These are phyloP conservation scores for Dendrobium nobile DNA, from an alignment of 106 monocot genomes.

Conservation along the genomic window DNA sequence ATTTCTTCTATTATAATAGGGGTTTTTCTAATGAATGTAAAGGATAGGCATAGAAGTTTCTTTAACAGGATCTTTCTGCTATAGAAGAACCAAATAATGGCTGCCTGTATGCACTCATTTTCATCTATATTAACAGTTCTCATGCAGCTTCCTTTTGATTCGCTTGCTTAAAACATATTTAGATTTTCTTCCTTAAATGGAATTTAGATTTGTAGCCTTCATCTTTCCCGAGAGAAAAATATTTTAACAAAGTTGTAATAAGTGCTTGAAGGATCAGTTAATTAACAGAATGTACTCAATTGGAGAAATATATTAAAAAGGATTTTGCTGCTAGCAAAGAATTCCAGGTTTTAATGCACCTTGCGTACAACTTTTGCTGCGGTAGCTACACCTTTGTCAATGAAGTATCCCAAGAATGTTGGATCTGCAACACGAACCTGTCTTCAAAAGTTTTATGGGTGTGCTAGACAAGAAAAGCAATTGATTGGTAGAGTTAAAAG, in stretches of 20 bases:
- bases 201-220: not conserved
- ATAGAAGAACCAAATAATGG: not conserved
- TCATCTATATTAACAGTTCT: not conserved
- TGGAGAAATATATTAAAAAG: not conserved
- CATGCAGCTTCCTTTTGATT: not conserved
- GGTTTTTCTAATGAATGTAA: not conserved
- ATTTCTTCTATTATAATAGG: not conserved
- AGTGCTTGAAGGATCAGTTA: too few relatives aligned
- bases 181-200: not conserved
- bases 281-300: too few relatives aligned
- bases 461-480: not conserved
- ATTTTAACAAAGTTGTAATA: not conserved
- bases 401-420: conserved; percentile 89
- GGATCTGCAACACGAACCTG: conserved; percentile 99
- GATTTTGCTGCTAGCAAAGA: not conserved
- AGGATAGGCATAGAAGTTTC: not conserved
- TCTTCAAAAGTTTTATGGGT: conserved; percentile 12
- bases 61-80: not conserved
- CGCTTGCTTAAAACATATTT: not conserved
- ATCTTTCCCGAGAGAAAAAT: not conserved
- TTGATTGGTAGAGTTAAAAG: not conserved
- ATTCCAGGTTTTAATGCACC: conserved; percentile 30
- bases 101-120: not conserved
- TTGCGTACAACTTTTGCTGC: conserved; percentile 97
- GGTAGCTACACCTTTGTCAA: conserved; percentile 87